Evolutionary conservation across 2,329 filamentous ascomycete species (phyloP), one percentile per base, ranked within the genome.

Genomic region (Colletotrichum coccodes): DNA sequence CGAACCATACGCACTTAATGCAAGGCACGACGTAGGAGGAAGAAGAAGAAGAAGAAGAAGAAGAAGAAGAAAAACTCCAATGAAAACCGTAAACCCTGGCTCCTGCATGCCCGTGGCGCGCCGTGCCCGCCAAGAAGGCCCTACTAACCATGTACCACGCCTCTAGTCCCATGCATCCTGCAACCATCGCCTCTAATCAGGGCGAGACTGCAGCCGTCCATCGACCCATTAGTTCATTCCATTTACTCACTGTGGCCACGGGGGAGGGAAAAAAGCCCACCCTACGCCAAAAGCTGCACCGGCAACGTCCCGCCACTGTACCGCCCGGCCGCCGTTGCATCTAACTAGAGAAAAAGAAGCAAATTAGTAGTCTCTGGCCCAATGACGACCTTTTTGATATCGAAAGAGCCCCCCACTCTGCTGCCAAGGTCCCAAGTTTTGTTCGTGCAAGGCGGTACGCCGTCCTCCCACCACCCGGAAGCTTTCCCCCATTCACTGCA

Each of bases 1-100:
- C 32, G 6, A 36, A 26, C 50, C 30, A 36, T 53, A 36, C 54
- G 54, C 54, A 23, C 54, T 42, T 58, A 46, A 58, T 58, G 54
- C 54, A 46, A 58, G 40, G 40, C 54, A 58, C 38, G 28, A 16
- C 8, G 38, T 2, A 16, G 36, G 6, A 12, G 36, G 16, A 38
- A 38, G 16, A 14, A 38, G 16, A 32, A 11, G 8, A 21, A 9
- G 16, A 18, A 50, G 30, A 32, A 11, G 30, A 9, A 4, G 28
- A 3, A 32, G 12, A 12, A 23, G 23, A 26, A 1, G 6, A 11
- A 49, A 26, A 3, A 4, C 14, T 2, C 8, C 46, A n/a, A 16
- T 26, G 14, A n/a, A n/a, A n/a, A n/a, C n/a, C n/a, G n/a, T n/a
- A n/a, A n/a, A n/a, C n/a, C n/a, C n/a, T n/a, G n/a, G n/a, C n/a